A percentile compares a stretch with the other conserved stretches of the same genome.
These are phyloP conservation scores for Ophiostoma sp. DNA, from an alignment of 2,329 filamentous ascomycete species.

Conservation along the genomic window DNA sequence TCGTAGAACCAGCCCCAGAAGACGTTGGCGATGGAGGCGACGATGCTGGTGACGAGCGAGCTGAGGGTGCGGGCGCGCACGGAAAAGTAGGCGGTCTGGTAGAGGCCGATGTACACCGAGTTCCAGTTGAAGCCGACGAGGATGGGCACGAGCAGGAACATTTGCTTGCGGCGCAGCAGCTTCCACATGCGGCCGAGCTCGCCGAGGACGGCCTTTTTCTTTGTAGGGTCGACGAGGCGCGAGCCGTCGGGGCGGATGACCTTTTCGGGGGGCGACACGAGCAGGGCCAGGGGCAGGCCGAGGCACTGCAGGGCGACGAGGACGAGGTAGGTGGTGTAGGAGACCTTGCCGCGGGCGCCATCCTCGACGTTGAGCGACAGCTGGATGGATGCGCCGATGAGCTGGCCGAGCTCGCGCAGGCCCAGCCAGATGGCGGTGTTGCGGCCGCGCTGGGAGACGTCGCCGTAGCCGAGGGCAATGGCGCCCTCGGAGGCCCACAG, in stretches of 20 bases:
- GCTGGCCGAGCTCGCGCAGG: slow-evolving; percentile 16
- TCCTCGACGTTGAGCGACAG: slow-evolving; percentile 11
- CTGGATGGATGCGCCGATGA: slow-evolving; percentile 15
- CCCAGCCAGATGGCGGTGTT: slow-evolving; percentile 16
- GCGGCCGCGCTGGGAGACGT: slow-evolving; percentile 6
- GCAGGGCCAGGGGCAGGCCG: slow-evolving; percentile 8
- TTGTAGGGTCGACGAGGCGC: slow-evolving; percentile 5
- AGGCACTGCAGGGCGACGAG: slow-evolving; percentile 12
- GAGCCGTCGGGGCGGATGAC: slow-evolving; percentile 10
- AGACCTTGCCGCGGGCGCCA: slow-evolving; percentile 9
- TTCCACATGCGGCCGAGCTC: slow-evolving; percentile 12
- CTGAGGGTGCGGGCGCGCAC: slow-evolving; percentile 12
- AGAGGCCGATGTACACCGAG: slow-evolving; percentile 6
- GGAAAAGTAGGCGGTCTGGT: slow-evolving; percentile 14
- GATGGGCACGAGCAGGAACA: background rate
- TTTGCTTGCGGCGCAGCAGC: slow-evolving; percentile 10
- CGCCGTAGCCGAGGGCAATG: slow-evolving; percentile 13
- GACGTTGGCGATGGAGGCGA: slow-evolving; percentile 14
- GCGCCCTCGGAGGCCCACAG: slow-evolving; percentile 12
- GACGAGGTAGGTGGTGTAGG: slow-evolving; percentile 5
- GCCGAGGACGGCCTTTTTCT: slow-evolving; percentile 14
- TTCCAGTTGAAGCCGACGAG: slow-evolving; percentile 16
- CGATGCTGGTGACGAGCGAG: slow-evolving; percentile 6
- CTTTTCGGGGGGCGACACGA: slow-evolving; percentile 13
- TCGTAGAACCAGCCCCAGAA: slow-evolving; percentile 17